These are phyloP conservation scores for Pestalotiopsis sp. DNA, from an alignment of 2,329 filamentous ascomycete genomes.

Conservation along the genomic window DNA sequence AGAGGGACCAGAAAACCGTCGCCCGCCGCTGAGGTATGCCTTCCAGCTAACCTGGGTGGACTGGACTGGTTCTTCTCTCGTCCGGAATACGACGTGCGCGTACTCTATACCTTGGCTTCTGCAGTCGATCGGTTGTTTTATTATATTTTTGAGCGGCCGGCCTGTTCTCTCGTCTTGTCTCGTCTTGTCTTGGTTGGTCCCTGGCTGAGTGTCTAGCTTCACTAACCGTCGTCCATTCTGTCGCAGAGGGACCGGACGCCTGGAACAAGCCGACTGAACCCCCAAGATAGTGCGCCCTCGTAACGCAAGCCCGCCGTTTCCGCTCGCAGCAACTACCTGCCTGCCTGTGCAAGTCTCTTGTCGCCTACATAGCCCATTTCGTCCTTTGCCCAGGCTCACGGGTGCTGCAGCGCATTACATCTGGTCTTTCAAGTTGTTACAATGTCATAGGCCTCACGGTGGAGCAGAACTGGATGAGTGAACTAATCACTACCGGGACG, in stretches of 20 bases:
- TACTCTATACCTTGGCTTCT: neutral
- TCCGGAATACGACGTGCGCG: neutral
- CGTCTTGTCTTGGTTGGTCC: conserved; percentile 10
- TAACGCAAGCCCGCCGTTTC: conserved; percentile 8
- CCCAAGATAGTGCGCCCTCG: conserved; percentile 1
- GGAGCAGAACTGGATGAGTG: conserved; percentile 16
- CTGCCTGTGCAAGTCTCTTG: neutral
- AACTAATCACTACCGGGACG: conserved; percentile 14
- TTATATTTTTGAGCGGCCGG: neutral
- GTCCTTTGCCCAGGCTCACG: conserved; percentile 1
- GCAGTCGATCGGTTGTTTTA: neutral
- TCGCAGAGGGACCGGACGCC: neutral
- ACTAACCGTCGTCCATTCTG: neutral
- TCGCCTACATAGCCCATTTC: neutral
- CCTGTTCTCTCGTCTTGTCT: neutral
- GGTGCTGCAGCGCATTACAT: neutral
- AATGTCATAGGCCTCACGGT: conserved; percentile 2
- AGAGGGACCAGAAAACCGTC: neutral
- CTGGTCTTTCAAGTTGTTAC: neutral
- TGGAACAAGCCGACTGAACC: neutral
- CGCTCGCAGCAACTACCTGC: neutral
- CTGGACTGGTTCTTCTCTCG: neutral
- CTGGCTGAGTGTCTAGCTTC: neutral
- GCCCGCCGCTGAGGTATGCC: conserved; percentile 4
- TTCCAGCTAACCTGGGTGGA: neutral